Evolutionary conservation across 257 asterid genomes (phyloP).

Genomic region (Asclepias syriaca): DNA sequence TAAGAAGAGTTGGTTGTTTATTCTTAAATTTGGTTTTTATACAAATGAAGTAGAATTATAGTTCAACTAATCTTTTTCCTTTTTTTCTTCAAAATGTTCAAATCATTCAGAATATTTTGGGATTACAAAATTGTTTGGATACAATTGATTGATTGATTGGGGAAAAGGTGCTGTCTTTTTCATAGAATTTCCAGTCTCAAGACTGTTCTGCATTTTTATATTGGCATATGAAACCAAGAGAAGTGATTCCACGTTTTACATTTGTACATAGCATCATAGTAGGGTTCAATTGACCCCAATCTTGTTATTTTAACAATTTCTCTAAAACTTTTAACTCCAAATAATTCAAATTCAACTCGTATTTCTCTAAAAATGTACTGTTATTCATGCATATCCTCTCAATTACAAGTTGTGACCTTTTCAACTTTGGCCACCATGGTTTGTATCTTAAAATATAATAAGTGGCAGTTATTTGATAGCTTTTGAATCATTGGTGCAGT

Average conservation of each 20-base stretch:
- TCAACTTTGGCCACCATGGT: neutral
- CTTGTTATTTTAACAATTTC: too few species aligned
- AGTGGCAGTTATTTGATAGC: slow-evolving; percentile 13
- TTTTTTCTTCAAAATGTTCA: neutral
- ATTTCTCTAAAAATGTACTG: too few species aligned
- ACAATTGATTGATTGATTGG: too few species aligned
- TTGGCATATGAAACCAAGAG: neutral
- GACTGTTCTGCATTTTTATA: neutral
- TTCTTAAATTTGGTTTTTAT: neutral
- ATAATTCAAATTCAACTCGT: too few species aligned
- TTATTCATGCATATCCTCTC: neutral
- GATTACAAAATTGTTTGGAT: too few species aligned
- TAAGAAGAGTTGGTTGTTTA: slow-evolving; percentile 6
- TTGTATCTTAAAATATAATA: neutral
- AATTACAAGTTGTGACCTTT: neutral
- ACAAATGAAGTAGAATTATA: neutral
- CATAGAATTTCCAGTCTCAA: neutral
- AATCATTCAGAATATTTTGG: neutral
- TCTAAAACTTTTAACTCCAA: too few species aligned
- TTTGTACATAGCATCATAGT: too few species aligned
- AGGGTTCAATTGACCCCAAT: too few species aligned
- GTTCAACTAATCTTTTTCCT: neutral
- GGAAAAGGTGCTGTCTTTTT: neutral
- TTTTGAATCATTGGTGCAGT: slow-evolving; percentile 37
- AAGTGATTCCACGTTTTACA: too few species aligned